Evolutionary conservation across 2,329 filamentous ascomycete species (phyloP), one percentile per base, ranked within the genome.

Genomic region (Nothopassalora personata): DNA sequence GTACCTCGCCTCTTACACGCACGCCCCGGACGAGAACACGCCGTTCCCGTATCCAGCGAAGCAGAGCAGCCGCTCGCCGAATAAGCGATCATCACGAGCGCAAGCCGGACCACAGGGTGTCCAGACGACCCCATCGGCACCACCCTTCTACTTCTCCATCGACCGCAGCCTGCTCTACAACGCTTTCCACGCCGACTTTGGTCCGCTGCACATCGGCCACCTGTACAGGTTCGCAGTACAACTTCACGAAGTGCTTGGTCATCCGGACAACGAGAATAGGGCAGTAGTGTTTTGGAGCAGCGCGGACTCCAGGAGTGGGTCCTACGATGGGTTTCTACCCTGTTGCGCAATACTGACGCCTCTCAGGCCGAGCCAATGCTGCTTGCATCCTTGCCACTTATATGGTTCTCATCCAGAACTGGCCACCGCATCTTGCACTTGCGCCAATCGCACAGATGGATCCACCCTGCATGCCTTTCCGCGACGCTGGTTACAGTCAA

Each of bases 151-250:
- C 79, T 99, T 99, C 76, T 93, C 91, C 53, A 87, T 97, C 66
- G 94, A 99, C 73, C 64, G 65, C 54, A 88, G 82, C 45, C 86
- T 99, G 48, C 83, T 96, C 50, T 99, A 99, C 82, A 99, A 99
- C 75, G 92, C 93, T 33, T 99, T 99, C 77, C 92, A 97, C 77
- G 92, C 95, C 70, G 94, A 99, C 77, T 99, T 99, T 75, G 94
- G 94, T 69, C 94, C 94, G 70, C 81, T 99, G 60, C 94, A 99
- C 79, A 96, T 99, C 67, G 94, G 94, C 28, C 94, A 99, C 74
- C 80, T 99, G 45, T 99, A 97, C 80, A 86, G 94, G 63, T 99
- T 97, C 74, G 93, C 94, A 4, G 89, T 97, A 56, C 88, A 93
- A 69, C 91, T 99, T 72, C 94, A 99, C 72, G 93, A 97, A 69